A percentile compares a stretch with the other conserved stretches of the same genome.
Evolutionary conservation across 208 protist genomes (phyloP).

Genomic region (Leishmania amazonensis): DNA sequence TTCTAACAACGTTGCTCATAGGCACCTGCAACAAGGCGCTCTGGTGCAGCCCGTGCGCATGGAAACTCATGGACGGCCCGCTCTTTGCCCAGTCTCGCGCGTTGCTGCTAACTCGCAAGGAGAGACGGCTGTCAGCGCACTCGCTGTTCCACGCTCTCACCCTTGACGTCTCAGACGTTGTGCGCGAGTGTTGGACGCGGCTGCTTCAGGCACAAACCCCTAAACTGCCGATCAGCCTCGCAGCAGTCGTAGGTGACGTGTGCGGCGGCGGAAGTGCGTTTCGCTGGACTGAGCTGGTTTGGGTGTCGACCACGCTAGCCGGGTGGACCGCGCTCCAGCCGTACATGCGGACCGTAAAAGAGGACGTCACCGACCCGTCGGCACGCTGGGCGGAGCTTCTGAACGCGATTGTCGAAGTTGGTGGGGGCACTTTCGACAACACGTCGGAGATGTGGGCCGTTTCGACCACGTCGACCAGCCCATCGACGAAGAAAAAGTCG

Average conservation of each 20-base stretch:
- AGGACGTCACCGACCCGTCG: neutral
- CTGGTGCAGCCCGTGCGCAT: conserved; percentile 2
- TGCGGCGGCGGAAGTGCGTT: neutral
- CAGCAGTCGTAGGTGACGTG: conserved; percentile 4
- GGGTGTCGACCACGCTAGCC: conserved; percentile 10
- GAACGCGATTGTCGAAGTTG: conserved; percentile 10
- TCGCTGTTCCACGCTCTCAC: neutral
- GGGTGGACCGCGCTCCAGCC: conserved; percentile 28
- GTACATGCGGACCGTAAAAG: neutral
- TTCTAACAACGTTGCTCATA: conserved; percentile 15
- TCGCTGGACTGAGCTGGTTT: conserved; percentile 11
- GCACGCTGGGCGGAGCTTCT: conserved; percentile 16
- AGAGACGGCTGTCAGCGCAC: neutral
- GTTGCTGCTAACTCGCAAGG: neutral
- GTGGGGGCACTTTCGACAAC: neutral
- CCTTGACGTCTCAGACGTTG: neutral
- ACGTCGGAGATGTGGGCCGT: neutral
- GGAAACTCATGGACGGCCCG: conserved; percentile 13
- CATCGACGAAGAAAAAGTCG: no score
- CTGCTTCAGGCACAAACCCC: conserved; percentile 6
- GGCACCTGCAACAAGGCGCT: neutral
- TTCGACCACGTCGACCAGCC: neutral
- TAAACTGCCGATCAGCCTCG: conserved; percentile 3
- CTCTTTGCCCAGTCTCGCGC: conserved; percentile 7
- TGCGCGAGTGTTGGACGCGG: conserved; percentile 11